Conservation (phyloP, 331 rosid species). For the Malus hybrid region DNA sequence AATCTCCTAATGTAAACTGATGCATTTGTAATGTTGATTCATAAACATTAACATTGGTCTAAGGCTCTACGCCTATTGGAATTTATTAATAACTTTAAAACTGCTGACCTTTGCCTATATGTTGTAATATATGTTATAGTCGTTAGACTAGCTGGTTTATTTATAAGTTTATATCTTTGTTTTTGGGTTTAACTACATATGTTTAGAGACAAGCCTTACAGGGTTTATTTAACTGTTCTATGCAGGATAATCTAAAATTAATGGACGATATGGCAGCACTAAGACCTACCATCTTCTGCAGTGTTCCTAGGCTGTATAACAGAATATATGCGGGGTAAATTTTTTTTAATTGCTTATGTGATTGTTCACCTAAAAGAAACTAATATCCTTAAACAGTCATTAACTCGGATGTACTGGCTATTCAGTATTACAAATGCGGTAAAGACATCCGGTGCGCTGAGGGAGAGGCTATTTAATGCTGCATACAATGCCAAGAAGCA, state of each 20-base stretch:
- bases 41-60: neutral
- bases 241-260: conserved; percentile 93
- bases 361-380: conserved; percentile 8
- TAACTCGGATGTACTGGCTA: conserved; percentile 14
- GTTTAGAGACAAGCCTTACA: conserved; percentile 15
- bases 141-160: neutral
- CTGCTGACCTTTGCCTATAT: neutral
- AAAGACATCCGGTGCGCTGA: conserved; percentile 83
- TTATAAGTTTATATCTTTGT: too few relatives aligned
- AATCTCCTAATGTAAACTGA: neutral
- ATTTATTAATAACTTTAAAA: neutral
- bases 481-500: conserved; percentile 92
- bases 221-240: conserved; percentile 8
- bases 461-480: conserved; percentile 76
- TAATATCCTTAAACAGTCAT: conserved; percentile 20
- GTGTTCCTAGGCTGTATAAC: conserved; percentile 96
- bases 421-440: conserved; percentile 78
- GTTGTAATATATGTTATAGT: neutral
- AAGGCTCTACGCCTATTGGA: neutral
- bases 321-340: conserved; percentile 90
- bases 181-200: neutral
- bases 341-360: neutral
- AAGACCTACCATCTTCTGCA: conserved; percentile 88
- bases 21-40: neutral
- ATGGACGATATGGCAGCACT: conserved; percentile 85